Evolutionary conservation across 306 rosid species (phyloP).

Genomic region (Fragaria nilgerrensis): DNA sequence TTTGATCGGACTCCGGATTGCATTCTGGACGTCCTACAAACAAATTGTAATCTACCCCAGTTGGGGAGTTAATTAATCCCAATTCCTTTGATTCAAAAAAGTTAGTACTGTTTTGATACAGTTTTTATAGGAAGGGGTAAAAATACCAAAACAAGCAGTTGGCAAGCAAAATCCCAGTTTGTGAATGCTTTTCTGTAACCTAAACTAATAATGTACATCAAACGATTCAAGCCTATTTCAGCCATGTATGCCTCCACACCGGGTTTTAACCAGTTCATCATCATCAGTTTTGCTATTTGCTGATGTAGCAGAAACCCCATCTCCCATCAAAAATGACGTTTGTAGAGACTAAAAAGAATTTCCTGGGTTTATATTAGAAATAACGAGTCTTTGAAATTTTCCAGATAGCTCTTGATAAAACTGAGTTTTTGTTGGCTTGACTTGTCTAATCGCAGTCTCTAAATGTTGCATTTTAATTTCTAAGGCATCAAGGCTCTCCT

Average conservation of each 20-base stretch:
- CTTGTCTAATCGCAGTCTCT: slow-evolving; percentile 52
- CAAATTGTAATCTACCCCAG: too few species aligned
- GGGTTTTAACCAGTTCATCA: background rate
- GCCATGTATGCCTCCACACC: background rate
- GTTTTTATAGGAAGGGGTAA: background rate
- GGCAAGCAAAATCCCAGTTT: background rate
- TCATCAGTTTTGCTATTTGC: background rate
- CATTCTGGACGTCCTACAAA: too few species aligned
- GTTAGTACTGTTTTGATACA: background rate
- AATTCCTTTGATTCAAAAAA: too few species aligned
- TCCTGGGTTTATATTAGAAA: slow-evolving; percentile 25
- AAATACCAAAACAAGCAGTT: background rate
- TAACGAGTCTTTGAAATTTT: slow-evolving; percentile 71
- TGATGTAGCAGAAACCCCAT: background rate
- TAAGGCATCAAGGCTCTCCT: slow-evolving; percentile 68
- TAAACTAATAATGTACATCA: background rate
- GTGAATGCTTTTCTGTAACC: background rate
- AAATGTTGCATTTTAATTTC: slow-evolving; percentile 73
- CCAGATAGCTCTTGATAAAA: slow-evolving; percentile 60
- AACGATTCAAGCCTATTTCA: background rate
- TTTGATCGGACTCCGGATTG: too few species aligned
- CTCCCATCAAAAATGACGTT: background rate
- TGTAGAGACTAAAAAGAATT: background rate
- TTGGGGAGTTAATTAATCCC: too few species aligned
- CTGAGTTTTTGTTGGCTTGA: slow-evolving; percentile 61